phyloP scores from a whole-genome alignment of 768 basidiomycete species.

The Clitopilus hobsonii region DNA sequence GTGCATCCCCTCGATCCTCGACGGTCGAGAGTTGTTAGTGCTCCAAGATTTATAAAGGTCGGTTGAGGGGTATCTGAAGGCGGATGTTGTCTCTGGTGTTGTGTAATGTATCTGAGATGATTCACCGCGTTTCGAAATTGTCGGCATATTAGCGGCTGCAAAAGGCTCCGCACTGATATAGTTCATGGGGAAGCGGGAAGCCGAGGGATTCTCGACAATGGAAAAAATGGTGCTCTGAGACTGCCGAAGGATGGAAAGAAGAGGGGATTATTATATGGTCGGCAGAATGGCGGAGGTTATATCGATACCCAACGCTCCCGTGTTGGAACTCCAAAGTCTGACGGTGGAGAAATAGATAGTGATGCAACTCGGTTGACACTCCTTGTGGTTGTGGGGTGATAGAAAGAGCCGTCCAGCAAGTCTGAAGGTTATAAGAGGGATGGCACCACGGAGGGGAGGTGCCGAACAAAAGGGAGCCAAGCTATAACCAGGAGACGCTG shows the following conservation, averaged over 20 bases:
- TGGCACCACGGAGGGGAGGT: neutral
- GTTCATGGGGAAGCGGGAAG: neutral
- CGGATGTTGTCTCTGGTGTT: constrained; percentile 10
- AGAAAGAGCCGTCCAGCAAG: neutral
- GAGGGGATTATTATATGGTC: neutral
- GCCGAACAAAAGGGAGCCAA: constrained; percentile 1
- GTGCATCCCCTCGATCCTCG: neutral
- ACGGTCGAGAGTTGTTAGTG: constrained; percentile 3
- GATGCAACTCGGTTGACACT: neutral
- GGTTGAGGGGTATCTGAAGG: constrained; percentile 8
- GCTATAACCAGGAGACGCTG: neutral
- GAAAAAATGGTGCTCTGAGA: neutral
- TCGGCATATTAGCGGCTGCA: constrained; percentile 15
- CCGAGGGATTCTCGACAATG: neutral
- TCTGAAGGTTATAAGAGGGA: neutral
- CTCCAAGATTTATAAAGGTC: constrained; percentile 6
- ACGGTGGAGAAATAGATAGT: neutral
- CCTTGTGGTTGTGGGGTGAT: neutral
- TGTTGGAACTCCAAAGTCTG: neutral
- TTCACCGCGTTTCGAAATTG: constrained; percentile 13
- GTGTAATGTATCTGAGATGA: constrained; percentile 8
- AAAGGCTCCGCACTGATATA: constrained; percentile 6
- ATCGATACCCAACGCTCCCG: neutral
- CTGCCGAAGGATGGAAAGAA: neutral
- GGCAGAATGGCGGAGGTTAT: neutral